Evolutionary conservation across 2,329 filamentous ascomycete species (phyloP), one percentile per base, ranked within the genome.

Genomic region (Ceratocystiopsis sp.): DNA sequence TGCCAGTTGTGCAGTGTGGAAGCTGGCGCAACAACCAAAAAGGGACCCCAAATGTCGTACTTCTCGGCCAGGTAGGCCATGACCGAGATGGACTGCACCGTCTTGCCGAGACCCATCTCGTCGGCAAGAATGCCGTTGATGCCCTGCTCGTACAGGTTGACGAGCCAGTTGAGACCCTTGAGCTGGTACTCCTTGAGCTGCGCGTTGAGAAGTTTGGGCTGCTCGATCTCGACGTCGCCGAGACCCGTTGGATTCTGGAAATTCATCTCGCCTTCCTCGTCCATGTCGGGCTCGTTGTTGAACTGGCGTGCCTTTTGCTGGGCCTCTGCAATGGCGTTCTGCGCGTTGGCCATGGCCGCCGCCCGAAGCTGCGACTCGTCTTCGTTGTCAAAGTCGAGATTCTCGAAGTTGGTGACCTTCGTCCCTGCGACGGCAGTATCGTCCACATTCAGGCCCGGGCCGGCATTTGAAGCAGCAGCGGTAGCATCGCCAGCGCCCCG

Each of bases 71-170:
- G 78, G 57, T 98, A 96, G 2, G 87, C 87, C 91, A 98, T 96
- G 58, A 98, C 89, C 0, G 91, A 96, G 49, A 98, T 98, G 18
- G 89, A 96, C 64, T 98, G 91, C 7, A 98, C 85, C 17, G 91
- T 98, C 65, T 98, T 98, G 60, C 91, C 91, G 19, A 98, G 83
- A 76, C 91, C 91, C 91, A 98, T 98, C 65, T 98, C 91, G 59
- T 98, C 91, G 50, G 91, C 91, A 49, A 98, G 69, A 54, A 98
- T 98, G 62, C 89, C 89, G 65, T 96, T 96, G 81, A 98, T 98
- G 59, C 91, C 91, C 62, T 98, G 91, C 61, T 98, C 91, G 66
- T 98, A 98, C 51, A 98, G 64, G 59, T 98, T 96, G 66, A 94
- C 91, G 43, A 98, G 76, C 91, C 91, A 98, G 59, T 96, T 98